Conservation (phyloP, 768 basidiomycete species). For the Galerina sulciceps region DNA sequence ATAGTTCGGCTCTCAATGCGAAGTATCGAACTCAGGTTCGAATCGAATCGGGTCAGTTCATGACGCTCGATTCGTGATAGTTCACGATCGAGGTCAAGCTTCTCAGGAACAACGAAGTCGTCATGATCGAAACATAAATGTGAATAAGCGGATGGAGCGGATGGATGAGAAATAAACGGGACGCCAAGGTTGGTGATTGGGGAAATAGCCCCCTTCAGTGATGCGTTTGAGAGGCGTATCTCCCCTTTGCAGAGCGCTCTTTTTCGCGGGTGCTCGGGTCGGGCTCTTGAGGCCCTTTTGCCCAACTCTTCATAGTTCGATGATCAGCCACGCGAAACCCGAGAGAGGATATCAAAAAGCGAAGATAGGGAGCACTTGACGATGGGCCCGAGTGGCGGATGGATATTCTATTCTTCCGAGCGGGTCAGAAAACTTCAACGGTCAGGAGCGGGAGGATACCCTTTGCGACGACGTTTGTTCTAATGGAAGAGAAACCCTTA, state of each 20-base stretch:
- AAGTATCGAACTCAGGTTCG: constrained; percentile 15
- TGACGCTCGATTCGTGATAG: constrained; percentile 11
- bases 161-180: constrained; percentile 10
- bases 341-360: neutral
- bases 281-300: neutral
- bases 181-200: constrained; percentile 16
- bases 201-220: constrained; percentile 23
- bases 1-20: constrained; percentile 16
- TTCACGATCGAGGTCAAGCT: constrained; percentile 26
- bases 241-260: neutral
- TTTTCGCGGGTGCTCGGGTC: neutral
- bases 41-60: constrained; percentile 16
- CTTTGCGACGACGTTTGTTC: neutral
- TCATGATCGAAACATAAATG: constrained; percentile 22
- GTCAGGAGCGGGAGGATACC: neutral
- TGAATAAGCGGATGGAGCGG: constrained; percentile 1
- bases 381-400: neutral
- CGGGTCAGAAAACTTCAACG: neutral
- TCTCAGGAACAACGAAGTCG: constrained; percentile 28
- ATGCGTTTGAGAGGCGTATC: neutral
- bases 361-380: constrained; percentile 2
- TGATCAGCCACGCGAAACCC: neutral
- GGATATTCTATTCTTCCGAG: constrained; percentile 18
- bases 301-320: neutral
- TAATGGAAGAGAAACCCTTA: neutral